phyloP scores from a whole-genome alignment of 257 asterid species.

The Plantago ovata region DNA sequence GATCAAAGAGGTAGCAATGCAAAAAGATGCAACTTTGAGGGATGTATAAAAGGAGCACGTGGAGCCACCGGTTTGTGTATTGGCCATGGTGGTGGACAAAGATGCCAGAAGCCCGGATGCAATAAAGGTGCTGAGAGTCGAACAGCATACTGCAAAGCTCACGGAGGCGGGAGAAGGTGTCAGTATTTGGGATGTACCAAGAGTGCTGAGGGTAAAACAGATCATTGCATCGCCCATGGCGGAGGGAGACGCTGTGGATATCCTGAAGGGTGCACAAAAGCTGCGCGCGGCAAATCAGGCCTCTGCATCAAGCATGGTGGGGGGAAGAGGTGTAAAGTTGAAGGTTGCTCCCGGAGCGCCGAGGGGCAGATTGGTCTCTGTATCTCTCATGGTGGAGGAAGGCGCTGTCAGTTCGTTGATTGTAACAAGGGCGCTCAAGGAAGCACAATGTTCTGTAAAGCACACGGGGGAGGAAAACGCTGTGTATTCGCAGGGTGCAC shows the following conservation, averaged over 20 bases:
- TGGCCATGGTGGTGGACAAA: slow-evolving; percentile 90
- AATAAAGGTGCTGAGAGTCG: slow-evolving; percentile 88
- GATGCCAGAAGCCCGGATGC: slow-evolving; percentile 87
- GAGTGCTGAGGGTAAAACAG: slow-evolving; percentile 88
- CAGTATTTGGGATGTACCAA: slow-evolving; percentile 80
- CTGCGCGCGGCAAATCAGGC: slow-evolving; percentile 90
- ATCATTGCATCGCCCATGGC: slow-evolving; percentile 79
- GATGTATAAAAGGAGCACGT: slow-evolving; percentile 78
- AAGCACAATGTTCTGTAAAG: slow-evolving; percentile 77
- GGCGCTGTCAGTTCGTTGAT: slow-evolving; percentile 58
- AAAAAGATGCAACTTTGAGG: slow-evolving; percentile 59
- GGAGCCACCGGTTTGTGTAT: slow-evolving; percentile 86
- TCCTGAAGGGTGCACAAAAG: slow-evolving; percentile 63
- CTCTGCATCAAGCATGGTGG: slow-evolving; percentile 93
- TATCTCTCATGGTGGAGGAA: slow-evolving; percentile 93
- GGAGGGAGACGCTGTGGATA: slow-evolving; percentile 75
- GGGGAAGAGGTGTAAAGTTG: slow-evolving; percentile 82
- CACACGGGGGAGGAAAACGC: slow-evolving; percentile 91
- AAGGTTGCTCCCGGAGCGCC: slow-evolving; percentile 82
- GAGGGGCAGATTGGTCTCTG: slow-evolving; percentile 88
- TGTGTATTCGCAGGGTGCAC: slow-evolving; percentile 84
- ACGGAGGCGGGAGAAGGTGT: slow-evolving; percentile 84
- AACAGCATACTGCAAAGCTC: slow-evolving; percentile 84
- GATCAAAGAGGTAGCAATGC: slow-evolving; percentile 30
- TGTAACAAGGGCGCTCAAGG: slow-evolving; percentile 87